Evolutionary conservation across 2,329 filamentous ascomycete species (phyloP).

Genomic region (Decorospora gaudefroyi): DNA sequence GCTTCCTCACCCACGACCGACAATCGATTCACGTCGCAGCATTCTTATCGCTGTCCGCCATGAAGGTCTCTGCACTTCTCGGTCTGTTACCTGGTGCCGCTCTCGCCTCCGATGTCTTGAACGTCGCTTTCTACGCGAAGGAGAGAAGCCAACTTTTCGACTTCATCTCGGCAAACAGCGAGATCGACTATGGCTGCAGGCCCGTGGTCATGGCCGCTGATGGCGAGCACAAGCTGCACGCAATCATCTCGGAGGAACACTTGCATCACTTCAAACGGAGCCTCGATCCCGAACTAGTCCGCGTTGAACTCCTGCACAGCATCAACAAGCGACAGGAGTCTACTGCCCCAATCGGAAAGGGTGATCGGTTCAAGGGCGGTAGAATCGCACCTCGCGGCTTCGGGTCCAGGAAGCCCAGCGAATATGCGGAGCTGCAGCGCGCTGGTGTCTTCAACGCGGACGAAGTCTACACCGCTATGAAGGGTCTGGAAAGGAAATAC

Average conservation of each 20-base stretch:
- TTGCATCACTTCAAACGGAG: constrained; percentile 29
- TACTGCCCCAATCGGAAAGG: constrained; percentile 41
- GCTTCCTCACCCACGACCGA: constrained; percentile 9
- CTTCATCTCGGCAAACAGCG: constrained; percentile 37
- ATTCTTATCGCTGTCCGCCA: constrained; percentile 11
- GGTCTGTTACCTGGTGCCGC: constrained; percentile 30
- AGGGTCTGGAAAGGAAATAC: constrained; percentile 51
- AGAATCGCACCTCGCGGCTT: constrained; percentile 50
- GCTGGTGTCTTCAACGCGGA: constrained; percentile 52
- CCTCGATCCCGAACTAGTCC: constrained; percentile 29
- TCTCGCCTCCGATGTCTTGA: constrained; percentile 35
- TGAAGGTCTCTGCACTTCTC: constrained; percentile 36
- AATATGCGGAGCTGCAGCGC: constrained; percentile 38
- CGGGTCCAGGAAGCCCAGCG: constrained; percentile 45
- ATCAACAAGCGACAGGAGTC: constrained; percentile 35
- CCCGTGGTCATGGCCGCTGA: constrained; percentile 36
- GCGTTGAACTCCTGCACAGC: constrained; percentile 31
- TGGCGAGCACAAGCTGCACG: constrained; percentile 40
- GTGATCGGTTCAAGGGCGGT: constrained; percentile 52
- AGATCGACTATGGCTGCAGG: constrained; percentile 45
- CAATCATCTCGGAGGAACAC: constrained; percentile 34
- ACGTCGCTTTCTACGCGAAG: constrained; percentile 40
- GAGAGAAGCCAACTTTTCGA: constrained; percentile 34
- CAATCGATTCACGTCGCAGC: constrained; percentile 4
- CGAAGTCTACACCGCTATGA: constrained; percentile 54